Conservation (phyloP, 441 rosid genomes). For the Melastoma candidum region DNA sequence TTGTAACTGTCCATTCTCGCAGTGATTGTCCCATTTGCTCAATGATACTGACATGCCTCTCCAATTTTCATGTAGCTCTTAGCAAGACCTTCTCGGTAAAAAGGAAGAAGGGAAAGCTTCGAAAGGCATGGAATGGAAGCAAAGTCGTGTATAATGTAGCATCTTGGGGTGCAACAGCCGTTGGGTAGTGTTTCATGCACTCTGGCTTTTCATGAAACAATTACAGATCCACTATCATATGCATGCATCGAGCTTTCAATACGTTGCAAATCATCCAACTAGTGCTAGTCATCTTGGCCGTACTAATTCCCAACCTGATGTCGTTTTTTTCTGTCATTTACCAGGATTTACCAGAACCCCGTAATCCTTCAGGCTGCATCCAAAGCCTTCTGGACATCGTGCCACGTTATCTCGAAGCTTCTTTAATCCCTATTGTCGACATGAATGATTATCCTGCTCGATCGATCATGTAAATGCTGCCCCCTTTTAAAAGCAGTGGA, state of each 20-base stretch:
- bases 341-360: conserved; percentile 92
- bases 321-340: conserved; percentile 1
- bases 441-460: no score
- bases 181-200: conserved; percentile 40
- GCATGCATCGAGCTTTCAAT: background rate
- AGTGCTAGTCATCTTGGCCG: background rate
- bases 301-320: background rate
- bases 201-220: background rate
- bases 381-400: conserved; percentile 85
- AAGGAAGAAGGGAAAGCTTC: conserved; percentile 76
- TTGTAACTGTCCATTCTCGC: background rate
- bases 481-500: no score
- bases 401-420: conserved; percentile 78
- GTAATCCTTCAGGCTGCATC: conserved; percentile 59
- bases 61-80: conserved; percentile 47
- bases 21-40: conserved; percentile 1
- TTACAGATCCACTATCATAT: background rate
- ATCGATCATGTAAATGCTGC: no score
- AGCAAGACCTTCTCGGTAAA: conserved; percentile 77
- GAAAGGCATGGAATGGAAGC: conserved; percentile 99
- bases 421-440: conserved; percentile 27
- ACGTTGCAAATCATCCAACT: background rate
- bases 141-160: conserved; percentile 83
- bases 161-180: conserved; percentile 95
- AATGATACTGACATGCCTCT: conserved; percentile 14